Evolutionary conservation across 2,329 filamentous ascomycete genomes (phyloP), one percentile per base, ranked within the genome.

Genomic region (Ploettnerulaceae sp.): DNA sequence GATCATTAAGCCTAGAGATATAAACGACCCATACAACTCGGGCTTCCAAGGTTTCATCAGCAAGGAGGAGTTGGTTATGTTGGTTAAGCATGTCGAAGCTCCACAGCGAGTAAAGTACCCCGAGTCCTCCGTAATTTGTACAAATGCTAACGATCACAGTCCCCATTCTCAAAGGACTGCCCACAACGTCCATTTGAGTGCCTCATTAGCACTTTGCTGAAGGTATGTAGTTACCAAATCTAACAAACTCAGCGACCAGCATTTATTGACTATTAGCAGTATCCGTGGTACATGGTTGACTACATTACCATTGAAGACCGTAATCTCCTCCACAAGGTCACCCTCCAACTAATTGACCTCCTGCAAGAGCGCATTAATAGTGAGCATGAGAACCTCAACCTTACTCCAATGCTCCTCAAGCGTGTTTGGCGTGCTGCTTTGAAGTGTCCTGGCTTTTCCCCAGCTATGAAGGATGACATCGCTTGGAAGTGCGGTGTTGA

Each of bases 151-250:
- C 20, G 34, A 7, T 25, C 15, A 38, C 28, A 82, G 77, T 79
- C 77, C 9, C 75, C 76, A 0, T 84, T 77, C 58, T 73, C 76
- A 7, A 72, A 70, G 47, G 71, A 79, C 20, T 82, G 78, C 54
- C 78, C 79, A 0, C 79, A 84, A 64, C 74, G 81, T 11, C 75
- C 79, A 1, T 84, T 76, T 46, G 81, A 85, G 66, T 80, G 73
- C 59, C 68, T 84, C 57, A 81, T 84, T 55, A 81, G 77, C 60
- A 82, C 76, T 1, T 54, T 66, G 48, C 42, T 57, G 40, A 66
- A 65, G 58, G 61, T 61, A 52, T 21, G 48, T 51, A n/a, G 20
- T 35, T 17, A 7, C 12, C n/a, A n/a, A n/a, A n/a, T n/a, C 29
- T 8, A 5, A 4, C 25, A 29, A 7, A 7, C n/a, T 33, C 60